Base-by-base conservation (phyloP, 805 yeast genomes). In the Zygoascus tannicola region DNA sequence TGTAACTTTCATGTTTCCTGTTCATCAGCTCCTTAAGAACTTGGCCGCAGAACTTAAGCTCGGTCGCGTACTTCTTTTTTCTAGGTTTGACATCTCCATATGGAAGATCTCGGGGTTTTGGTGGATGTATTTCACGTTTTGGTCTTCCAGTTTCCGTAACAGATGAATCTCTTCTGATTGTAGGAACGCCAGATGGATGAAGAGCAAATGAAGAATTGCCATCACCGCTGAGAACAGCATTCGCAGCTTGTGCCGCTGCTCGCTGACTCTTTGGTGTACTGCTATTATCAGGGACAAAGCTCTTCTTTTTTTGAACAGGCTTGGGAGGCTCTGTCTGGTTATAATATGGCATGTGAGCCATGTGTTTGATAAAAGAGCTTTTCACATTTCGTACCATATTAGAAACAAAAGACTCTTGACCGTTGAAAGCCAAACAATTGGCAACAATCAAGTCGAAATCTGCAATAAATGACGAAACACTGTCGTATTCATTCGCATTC, bases 41-140 rank as follows among this genome's bases (percentile, higher is more conserved):
- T 59, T 76, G 83, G 53, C 77, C 81, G 59, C 94, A 85, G 64
- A 81, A 92, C 57, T 88, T 74, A 60, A 92, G 74, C 62, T 90
- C 97, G 7, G 90, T 82, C 33, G 90, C 94, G 58, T 71, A 79
- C 68, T 86, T 90, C 75, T 90, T 88, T 66, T 85, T 85, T 52
- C 94, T 76, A 38, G 98, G 98, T 58, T 88, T 73, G 43, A 78
- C 78, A 57, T 87, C 96, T 20, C 65, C 62, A 57, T 85, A 86
- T 2, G 95, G 94, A 62, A 88, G 76, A 60, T 92, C 97, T 58
- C 85, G 85, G 26, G 95, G 85, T 58, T 84, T 81, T 43, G 98
- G 98, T 2, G 98, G 98, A 61, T 88, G 97, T 39, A 92, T 86
- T 53, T 86, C 92, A 53, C 98, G 77, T 64, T 90, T 90, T 32